These are phyloP conservation scores for Haplosporangium gracile DNA, from an alignment of 192 early-diverging fungal genomes.

Conservation along the genomic window DNA sequence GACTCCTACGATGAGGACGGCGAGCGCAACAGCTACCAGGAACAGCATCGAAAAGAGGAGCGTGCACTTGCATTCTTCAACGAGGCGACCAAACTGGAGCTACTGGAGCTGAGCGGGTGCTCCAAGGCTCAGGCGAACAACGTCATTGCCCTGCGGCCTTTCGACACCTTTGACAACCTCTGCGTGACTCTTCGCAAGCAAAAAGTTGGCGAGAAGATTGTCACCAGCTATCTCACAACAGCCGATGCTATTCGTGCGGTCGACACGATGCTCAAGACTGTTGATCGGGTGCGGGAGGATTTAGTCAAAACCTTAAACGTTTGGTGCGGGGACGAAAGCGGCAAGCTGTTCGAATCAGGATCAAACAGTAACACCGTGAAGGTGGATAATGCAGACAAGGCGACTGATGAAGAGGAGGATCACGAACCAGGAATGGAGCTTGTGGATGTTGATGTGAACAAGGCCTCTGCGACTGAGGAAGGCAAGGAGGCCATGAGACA, in stretches of 20 bases:
- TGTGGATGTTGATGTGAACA: slow-evolving; percentile 46
- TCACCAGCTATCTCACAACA: slow-evolving; percentile 67
- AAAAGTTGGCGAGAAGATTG: slow-evolving; percentile 63
- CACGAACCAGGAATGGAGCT: slow-evolving; percentile 58
- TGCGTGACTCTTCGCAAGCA: slow-evolving; percentile 63
- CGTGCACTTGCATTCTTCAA: slow-evolving; percentile 44
- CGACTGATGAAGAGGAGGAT: slow-evolving; percentile 1
- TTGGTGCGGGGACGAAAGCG: slow-evolving; percentile 59
- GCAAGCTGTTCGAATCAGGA: slow-evolving; percentile 35
- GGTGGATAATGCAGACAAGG: background rate
- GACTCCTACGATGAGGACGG: slow-evolving; percentile 28
- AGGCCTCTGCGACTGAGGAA: slow-evolving; percentile 4
- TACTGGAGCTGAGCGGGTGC: slow-evolving; percentile 39
- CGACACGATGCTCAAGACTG: slow-evolving; percentile 68
- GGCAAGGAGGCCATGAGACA: slow-evolving; percentile 54
- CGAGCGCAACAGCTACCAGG: slow-evolving; percentile 4
- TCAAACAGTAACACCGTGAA: slow-evolving; percentile 28
- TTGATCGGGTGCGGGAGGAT: slow-evolving; percentile 69
- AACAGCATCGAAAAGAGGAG: slow-evolving; percentile 40
- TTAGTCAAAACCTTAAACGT: slow-evolving; percentile 60
- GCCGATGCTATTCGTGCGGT: slow-evolving; percentile 75
- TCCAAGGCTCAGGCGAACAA: slow-evolving; percentile 60
- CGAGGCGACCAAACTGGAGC: slow-evolving; percentile 23
- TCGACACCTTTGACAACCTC: slow-evolving; percentile 65
- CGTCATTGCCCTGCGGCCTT: slow-evolving; percentile 72